phyloP scores from a whole-genome alignment of 768 basidiomycete genomes.

The Tephrocybe sp. region DNA sequence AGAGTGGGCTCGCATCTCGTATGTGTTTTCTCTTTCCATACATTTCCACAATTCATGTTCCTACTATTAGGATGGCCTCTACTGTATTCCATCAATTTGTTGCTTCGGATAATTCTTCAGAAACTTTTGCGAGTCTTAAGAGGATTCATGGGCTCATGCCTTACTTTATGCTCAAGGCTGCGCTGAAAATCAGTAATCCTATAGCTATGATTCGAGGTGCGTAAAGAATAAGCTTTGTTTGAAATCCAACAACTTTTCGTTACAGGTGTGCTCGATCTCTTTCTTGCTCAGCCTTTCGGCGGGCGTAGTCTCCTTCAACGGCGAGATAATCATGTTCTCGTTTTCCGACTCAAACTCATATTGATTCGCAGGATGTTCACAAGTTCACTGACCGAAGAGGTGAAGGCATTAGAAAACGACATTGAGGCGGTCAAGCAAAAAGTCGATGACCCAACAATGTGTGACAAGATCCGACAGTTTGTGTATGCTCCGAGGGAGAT shows the following conservation, averaged over 20 bases:
- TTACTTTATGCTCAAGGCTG: conserved; percentile 93
- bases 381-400: conserved; percentile 87
- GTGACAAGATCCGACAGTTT: conserved; percentile 84
- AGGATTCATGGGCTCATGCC: conserved; percentile 96
- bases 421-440: conserved; percentile 87
- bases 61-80: conserved; percentile 73
- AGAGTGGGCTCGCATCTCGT: conserved; percentile 99
- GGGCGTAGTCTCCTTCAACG: conserved; percentile 89
- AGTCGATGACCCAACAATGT: conserved; percentile 84
- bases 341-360: not conserved
- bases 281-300: conserved; percentile 96
- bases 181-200: conserved; percentile 91
- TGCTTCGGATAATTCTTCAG: conserved; percentile 89
- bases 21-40: conserved; percentile 31
- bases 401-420: conserved; percentile 79
- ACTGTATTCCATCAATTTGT: conserved; percentile 95
- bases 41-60: conserved; percentile 2
- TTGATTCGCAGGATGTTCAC: conserved; percentile 86
- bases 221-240: not conserved
- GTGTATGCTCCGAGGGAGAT: conserved; percentile 88
- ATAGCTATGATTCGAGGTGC: conserved; percentile 92
- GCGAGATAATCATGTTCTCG: conserved; percentile 33
- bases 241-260: conserved; percentile 2
- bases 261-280: conserved; percentile 80
- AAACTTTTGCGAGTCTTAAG: conserved; percentile 85